Evolutionary conservation across 306 rosid genomes (phyloP).

Genomic region (Quercus wislizeni): DNA sequence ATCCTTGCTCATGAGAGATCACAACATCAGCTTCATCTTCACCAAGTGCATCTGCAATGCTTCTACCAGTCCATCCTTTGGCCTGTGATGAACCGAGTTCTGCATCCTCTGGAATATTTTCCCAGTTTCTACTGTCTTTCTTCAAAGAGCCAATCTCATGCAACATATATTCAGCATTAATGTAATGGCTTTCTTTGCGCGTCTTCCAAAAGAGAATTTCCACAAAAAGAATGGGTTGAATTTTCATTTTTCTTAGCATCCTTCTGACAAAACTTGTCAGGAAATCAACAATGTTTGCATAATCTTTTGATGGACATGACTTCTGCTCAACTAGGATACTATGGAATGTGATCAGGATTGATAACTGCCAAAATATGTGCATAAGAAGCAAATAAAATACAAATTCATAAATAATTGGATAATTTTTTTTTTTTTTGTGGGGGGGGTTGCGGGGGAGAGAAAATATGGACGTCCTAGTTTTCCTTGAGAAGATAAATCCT

Average conservation of each 20-base stretch:
- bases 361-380: constrained; percentile 59
- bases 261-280: constrained; percentile 63
- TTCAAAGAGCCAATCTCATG: constrained; percentile 70
- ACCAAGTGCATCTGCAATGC: constrained; percentile 96
- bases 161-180: constrained; percentile 80
- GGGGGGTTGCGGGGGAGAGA: too few relatives aligned
- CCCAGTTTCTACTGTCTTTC: constrained; percentile 55
- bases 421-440: neutral
- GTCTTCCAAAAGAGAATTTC: constrained; percentile 93
- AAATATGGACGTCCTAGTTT: neutral
- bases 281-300: constrained; percentile 64
- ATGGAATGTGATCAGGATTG: constrained; percentile 68
- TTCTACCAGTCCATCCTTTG: constrained; percentile 51
- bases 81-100: constrained; percentile 49
- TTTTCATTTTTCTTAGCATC: constrained; percentile 87
- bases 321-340: constrained; percentile 76
- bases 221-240: constrained; percentile 83
- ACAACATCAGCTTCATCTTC: constrained; percentile 94
- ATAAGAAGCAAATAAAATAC: constrained; percentile 16
- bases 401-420: constrained; percentile 13
- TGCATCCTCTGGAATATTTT: constrained; percentile 34
- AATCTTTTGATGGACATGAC: constrained; percentile 59
- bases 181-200: constrained; percentile 86
- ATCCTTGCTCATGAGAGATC: constrained; percentile 55
- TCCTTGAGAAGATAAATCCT: too few relatives aligned